Base-by-base conservation (phyloP, 2,329 filamentous ascomycete species). In the Pseudogymnoascus pannorum region DNA sequence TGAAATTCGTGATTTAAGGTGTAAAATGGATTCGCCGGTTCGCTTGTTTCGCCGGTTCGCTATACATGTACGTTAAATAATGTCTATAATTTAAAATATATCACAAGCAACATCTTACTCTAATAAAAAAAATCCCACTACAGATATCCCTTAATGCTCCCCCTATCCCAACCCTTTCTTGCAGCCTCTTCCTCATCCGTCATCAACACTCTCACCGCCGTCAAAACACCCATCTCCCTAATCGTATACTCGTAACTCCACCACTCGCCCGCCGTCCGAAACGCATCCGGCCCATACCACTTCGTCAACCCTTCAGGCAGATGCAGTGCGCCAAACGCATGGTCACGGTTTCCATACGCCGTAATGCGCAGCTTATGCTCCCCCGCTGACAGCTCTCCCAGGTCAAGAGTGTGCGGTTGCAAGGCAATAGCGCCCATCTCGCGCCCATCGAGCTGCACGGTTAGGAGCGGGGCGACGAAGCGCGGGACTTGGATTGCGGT, bases 281-380 rank as follows among this genome's bases (percentile, higher is more conserved):
- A 70, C 11, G 64, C 62, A 48, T 67, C 65, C 1, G 68, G 68
- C 5, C 57, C 62, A 61, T 66, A 69, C 29, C 60, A 63, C 31
- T 61, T 58, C 11, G 64, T 67, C 24, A 66, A 60, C 22, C 66
- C 65, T 44, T 67, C 67, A 2, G 63, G 60, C 3, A 68, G 29
- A 62, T 71, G 69, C 6, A 71, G 60, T 48, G 68, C 67, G 3
- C 68, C 68, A 60, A 71, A 71, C n/a, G 64, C 59, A 61, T 71
- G 70, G 40, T 68, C 67, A 6, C 69, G 63, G 62, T 71, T 71
- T 1, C 69, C 70, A 63, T 65, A 71, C 20, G 65, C 64, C 8
- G 69, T 70, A 18, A 71, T 66, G 5, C 44, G 24, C 12, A 70
- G 63, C 8, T 57, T 58, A 38, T 68, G 63, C n/a, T 31, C 57